Base-by-base conservation (phyloP, 2,329 filamentous ascomycete genomes). In the Tolypocladium tundrense region DNA sequence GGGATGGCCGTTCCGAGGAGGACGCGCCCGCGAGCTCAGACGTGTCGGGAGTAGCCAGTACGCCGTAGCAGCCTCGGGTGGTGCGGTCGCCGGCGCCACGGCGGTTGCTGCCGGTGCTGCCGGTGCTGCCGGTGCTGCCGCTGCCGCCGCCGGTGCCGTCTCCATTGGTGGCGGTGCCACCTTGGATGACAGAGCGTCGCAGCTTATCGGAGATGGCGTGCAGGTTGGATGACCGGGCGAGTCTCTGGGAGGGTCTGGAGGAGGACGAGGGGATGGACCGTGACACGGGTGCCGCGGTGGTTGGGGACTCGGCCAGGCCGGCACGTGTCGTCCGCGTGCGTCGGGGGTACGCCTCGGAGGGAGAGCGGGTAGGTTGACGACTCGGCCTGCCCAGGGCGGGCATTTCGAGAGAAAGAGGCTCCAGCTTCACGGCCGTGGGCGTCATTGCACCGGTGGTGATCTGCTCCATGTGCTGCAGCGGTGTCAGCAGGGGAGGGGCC, bases 21-120 rank as follows among this genome's bases (percentile, higher is more conserved):
- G 56, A 51, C 11, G 48, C 48, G 27, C 65, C 64, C 13, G 65
- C 62, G 4, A 78, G 60, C 58, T 83, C 81, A 13, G 81, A 79
- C 13, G 78, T 75, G 62, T 85, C 82, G n/a, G 84, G 84, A 0
- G 83, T 86, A 16, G 80, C 79, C 24, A 83, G 74, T 61, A 79
- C 67, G 59, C 68, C 68, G 7, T 69, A 65, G 9, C 61, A 58
- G 7, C 61, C 63, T 54, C 68, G 63, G 1, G 60, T 60, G 0
- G 61, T 58, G 57, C 67, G 61, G 35, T 71, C 70, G 21, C 57
- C 53, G 11, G 56, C n/a, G 48, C 66, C 65, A 13, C 64, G 68
- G 45, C 67, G 66, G n/a, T 37, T 54, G 55, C 42, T 58, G 19
- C 55, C 35, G 27, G 37, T 58, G 48, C 50, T 56, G 48, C 42